These are phyloP conservation scores for Penicillium sp. DNA, from an alignment of 2,329 filamentous ascomycete species.

Conservation along the genomic window DNA sequence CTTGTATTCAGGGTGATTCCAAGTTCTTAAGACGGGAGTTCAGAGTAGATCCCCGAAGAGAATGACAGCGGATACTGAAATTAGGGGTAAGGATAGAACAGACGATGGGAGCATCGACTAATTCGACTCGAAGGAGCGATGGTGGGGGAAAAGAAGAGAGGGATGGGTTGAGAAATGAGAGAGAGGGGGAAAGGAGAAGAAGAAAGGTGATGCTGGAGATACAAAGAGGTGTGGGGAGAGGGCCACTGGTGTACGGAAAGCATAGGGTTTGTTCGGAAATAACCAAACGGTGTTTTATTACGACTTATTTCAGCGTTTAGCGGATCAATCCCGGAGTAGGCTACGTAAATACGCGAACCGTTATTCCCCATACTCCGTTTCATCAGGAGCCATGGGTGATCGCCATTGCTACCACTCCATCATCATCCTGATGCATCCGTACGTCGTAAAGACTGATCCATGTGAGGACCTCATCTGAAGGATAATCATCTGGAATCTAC, in stretches of 20 bases:
- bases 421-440: conserved; percentile 17
- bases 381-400: conserved; percentile 23
- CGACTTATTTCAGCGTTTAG: not conserved
- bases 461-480: not conserved
- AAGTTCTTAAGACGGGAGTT: conserved; percentile 10
- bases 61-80: conserved; percentile 25
- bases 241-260: conserved; percentile 7
- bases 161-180: conserved; percentile 20
- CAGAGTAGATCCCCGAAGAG: conserved; percentile 27
- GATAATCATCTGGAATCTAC: not conserved
- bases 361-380: conserved; percentile 2
- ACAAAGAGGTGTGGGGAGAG: conserved; percentile 27
- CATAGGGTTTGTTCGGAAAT: conserved; percentile 7
- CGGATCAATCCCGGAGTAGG: not conserved
- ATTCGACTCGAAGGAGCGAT: conserved; percentile 44
- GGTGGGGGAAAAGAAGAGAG: conserved; percentile 36
- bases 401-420: conserved; percentile 22
- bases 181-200: conserved; percentile 24
- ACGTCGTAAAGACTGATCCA: not conserved
- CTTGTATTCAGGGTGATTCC: conserved; percentile 15
- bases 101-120: conserved; percentile 34
- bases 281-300: conserved; percentile 7
- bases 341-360: conserved; percentile 7
- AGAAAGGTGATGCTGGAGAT: conserved; percentile 25
- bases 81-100: conserved; percentile 28